Conservation (phyloP, 2,329 filamentous ascomycete species). For the Metarhizium sp. region DNA sequence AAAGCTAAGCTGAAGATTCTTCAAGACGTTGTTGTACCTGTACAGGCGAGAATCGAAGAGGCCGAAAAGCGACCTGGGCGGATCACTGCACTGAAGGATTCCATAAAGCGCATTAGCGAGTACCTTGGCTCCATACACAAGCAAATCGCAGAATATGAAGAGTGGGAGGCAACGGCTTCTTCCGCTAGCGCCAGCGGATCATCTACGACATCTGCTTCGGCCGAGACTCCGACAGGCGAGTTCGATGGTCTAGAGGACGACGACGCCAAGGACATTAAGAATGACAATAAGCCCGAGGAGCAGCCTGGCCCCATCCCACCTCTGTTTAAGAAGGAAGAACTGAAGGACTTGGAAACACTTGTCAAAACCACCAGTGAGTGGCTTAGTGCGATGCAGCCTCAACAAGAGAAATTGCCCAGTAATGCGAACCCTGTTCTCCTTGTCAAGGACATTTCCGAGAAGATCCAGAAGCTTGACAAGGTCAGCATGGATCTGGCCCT, state of each 20-base stretch:
- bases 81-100: slow-evolving; percentile 56
- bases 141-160: slow-evolving; percentile 60
- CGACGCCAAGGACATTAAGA: slow-evolving; percentile 28
- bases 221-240: slow-evolving; percentile 41
- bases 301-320: slow-evolving; percentile 48
- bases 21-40: slow-evolving; percentile 66
- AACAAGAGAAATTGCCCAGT: slow-evolving; percentile 59
- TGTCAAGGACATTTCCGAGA: slow-evolving; percentile 59
- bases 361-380: slow-evolving; percentile 58
- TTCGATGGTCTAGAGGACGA: slow-evolving; percentile 77
- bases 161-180: slow-evolving; percentile 41
- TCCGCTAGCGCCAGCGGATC: slow-evolving; percentile 29
- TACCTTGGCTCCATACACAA: slow-evolving; percentile 61
- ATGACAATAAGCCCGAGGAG: slow-evolving; percentile 33
- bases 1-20: slow-evolving; percentile 68
- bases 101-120: slow-evolving; percentile 61
- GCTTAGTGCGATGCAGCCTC: slow-evolving; percentile 61
- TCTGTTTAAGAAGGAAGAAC: slow-evolving; percentile 64
- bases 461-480: slow-evolving; percentile 63
- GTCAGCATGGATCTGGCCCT: slow-evolving; percentile 60
- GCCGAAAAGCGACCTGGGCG: slow-evolving; percentile 59
- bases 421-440: slow-evolving; percentile 69
- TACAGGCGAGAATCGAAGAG: slow-evolving; percentile 69
- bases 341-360: slow-evolving; percentile 53
- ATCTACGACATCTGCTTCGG: slow-evolving; percentile 36